Conservation (phyloP, 2,329 filamentous ascomycete genomes). For the Monosporascus sp. region DNA sequence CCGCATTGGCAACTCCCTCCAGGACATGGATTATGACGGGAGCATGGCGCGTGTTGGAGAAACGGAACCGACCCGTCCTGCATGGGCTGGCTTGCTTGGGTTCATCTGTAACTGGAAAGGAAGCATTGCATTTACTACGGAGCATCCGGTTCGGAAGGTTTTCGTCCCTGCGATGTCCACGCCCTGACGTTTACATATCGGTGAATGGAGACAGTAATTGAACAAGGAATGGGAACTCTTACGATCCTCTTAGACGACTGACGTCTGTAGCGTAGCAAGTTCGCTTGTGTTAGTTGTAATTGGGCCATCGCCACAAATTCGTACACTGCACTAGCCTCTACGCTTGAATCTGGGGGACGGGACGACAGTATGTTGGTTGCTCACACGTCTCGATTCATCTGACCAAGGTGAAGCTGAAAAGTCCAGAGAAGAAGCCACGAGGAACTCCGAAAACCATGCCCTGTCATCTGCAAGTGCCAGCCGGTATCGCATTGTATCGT, state of each 20-base stretch:
- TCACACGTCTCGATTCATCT: constrained; percentile 35
- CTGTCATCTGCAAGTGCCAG: constrained; percentile 31
- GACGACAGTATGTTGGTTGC: constrained; percentile 9
- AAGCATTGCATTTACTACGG: constrained; percentile 5
- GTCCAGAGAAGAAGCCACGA: constrained; percentile 31
- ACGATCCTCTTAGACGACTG: too few relatives aligned
- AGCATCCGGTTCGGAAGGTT: neutral
- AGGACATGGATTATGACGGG: neutral
- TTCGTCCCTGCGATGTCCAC: neutral
- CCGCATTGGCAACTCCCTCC: constrained; percentile 3
- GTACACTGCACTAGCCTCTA: too few relatives aligned
- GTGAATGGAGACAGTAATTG: too few relatives aligned
- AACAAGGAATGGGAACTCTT: too few relatives aligned
- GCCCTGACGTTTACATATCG: neutral
- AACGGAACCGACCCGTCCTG: too few relatives aligned
- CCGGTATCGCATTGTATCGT: constrained; percentile 24
- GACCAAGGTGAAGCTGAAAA: constrained; percentile 35
- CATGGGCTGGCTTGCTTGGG: neutral
- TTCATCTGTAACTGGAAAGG: neutral
- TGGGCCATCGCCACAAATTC: too few relatives aligned
- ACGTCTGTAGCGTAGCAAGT: too few relatives aligned
- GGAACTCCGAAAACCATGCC: constrained; percentile 41
- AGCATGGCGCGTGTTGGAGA: neutral
- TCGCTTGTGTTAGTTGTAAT: too few relatives aligned
- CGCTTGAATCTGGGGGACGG: neutral